Conservation (phyloP, 2,329 filamentous ascomycete species). For the Teratosphaeria viscida region DNA sequence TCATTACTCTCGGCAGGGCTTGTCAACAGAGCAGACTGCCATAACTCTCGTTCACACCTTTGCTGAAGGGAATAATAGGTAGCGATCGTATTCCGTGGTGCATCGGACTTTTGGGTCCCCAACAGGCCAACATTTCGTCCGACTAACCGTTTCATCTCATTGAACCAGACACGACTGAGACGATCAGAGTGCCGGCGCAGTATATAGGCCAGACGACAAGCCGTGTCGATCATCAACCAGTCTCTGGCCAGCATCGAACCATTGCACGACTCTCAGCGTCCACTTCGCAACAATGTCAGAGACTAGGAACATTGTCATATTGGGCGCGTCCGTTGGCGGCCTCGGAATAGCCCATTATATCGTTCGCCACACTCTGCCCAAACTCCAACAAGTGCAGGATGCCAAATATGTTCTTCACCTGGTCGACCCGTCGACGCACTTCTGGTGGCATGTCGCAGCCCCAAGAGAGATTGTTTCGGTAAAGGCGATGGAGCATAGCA, state of each 20-base stretch:
- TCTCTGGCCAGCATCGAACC: background rate
- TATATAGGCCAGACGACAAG: background rate
- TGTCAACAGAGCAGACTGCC: background rate
- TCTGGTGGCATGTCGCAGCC: conserved; percentile 43
- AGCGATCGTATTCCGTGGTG: no score
- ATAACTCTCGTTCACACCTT: background rate
- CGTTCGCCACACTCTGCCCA: conserved; percentile 41
- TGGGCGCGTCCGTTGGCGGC: conserved; percentile 46
- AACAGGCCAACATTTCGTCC: background rate
- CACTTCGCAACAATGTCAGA: conserved; percentile 18
- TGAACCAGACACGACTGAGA: background rate
- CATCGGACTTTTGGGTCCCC: background rate
- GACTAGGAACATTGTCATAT: conserved; percentile 38
- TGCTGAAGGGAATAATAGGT: no score
- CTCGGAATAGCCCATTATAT: conserved; percentile 44
- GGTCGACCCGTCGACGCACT: conserved; percentile 43
- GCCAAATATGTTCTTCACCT: conserved; percentile 43
- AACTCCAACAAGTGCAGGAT: conserved; percentile 19
- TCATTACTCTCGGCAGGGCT: background rate
- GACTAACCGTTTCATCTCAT: background rate
- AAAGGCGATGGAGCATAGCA: conserved; percentile 35
- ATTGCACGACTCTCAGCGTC: background rate
- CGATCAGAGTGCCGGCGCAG: background rate
- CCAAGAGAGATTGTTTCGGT: conserved; percentile 44
- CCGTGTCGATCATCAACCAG: background rate